A percentile compares a stretch with the other conserved stretches of the same genome.
Evolutionary conservation across 2,329 filamentous ascomycete genomes (phyloP).

Genomic region (Geosmithia morbida): DNA sequence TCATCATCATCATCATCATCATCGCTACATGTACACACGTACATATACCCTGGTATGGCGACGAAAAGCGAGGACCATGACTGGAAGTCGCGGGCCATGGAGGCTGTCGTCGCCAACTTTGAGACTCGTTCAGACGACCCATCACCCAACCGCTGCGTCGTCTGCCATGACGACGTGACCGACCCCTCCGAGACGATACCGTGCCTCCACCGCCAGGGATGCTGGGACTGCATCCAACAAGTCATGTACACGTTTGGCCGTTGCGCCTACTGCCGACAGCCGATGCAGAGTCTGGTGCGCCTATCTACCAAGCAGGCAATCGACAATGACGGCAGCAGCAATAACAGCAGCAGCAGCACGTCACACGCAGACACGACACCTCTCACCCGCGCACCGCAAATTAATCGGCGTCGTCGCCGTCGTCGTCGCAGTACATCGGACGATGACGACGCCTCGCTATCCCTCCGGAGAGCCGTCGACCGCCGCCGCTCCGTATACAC

Average conservation of each 20-base stretch:
- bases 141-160: constrained; percentile 44
- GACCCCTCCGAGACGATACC: constrained; percentile 60
- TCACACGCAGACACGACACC: too few species aligned
- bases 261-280: constrained; percentile 64
- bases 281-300: not conserved
- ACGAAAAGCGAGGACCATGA: not conserved
- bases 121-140: not conserved
- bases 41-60: not conserved
- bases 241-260: constrained; percentile 62
- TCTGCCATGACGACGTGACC: constrained; percentile 60
- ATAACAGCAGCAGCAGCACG: too few species aligned
- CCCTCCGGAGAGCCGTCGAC: constrained; percentile 5
- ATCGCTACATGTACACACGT: not conserved
- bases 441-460: not conserved
- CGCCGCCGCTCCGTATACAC: constrained; percentile 61
- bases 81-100: constrained; percentile 1
- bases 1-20: not conserved
- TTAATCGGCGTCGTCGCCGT: too few species aligned
- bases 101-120: not conserved
- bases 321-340: not conserved
- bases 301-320: not conserved
- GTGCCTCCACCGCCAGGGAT: constrained; percentile 69
- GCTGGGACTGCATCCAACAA: constrained; percentile 69
- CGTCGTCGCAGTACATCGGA: not conserved
- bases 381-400: too few species aligned